phyloP scores from a whole-genome alignment of 768 basidiomycete genomes.

The Paxillus rubicundulus region DNA sequence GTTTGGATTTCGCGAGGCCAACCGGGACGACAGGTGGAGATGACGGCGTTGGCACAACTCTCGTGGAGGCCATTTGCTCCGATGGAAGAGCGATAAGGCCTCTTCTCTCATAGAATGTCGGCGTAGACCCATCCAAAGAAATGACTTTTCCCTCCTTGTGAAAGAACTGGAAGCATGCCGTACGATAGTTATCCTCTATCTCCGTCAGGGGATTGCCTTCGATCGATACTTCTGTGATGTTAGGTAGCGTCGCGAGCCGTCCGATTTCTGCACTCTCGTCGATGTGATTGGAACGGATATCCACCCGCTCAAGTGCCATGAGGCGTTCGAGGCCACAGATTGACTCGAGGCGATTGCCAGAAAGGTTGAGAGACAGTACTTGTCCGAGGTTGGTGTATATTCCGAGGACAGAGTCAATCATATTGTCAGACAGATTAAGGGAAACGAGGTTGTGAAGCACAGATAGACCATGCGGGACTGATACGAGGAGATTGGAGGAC shows the following conservation, averaged over 20 bases:
- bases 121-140: conserved; percentile 68
- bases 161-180: conserved; percentile 82
- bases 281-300: conserved; percentile 76
- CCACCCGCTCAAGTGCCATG: conserved; percentile 76
- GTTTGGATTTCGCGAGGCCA: conserved; percentile 31
- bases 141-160: conserved; percentile 79
- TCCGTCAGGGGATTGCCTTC: conserved; percentile 82
- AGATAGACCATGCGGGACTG: conserved; percentile 76
- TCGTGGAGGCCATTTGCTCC: conserved; percentile 51
- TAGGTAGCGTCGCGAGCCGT: conserved; percentile 74
- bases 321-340: conserved; percentile 94
- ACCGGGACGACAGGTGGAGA: conserved; percentile 66
- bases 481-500: conserved; percentile 87
- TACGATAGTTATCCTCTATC: conserved; percentile 65
- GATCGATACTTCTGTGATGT: conserved; percentile 78
- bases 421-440: conserved; percentile 96
- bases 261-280: conserved; percentile 85
- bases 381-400: conserved; percentile 81
- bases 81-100: conserved; percentile 48
- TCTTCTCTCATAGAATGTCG: conserved; percentile 70
- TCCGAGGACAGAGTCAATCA: conserved; percentile 93
- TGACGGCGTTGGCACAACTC: conserved; percentile 46
- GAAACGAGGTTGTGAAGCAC: conserved; percentile 75
- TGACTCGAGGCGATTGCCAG: conserved; percentile 88
- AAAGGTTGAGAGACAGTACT: conserved; percentile 74